A percentile compares a stretch with the other conserved stretches of the same genome.
Conservation (phyloP, 805 yeast species). For the Myxozyma udenii region DNA sequence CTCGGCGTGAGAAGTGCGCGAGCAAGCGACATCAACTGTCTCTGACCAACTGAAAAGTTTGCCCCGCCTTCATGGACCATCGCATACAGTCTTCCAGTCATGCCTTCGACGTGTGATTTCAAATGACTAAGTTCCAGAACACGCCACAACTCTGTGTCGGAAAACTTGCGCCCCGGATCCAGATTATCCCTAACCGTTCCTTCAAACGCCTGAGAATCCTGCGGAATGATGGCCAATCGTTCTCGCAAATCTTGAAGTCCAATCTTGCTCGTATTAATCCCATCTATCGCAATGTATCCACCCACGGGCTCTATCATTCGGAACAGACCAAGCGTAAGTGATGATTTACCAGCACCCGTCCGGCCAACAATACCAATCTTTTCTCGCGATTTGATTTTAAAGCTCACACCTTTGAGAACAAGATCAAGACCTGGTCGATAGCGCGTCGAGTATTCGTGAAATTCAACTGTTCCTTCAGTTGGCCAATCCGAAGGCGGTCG, state of each 20-base stretch:
- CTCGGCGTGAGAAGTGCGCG: conserved; percentile 75
- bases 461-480: conserved; percentile 58
- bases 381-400: conserved; percentile 66
- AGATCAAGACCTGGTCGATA: conserved; percentile 76
- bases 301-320: conserved; percentile 73
- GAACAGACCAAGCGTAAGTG: conserved; percentile 78
- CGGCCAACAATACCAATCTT: conserved; percentile 95
- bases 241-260: conserved; percentile 78
- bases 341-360: conserved; percentile 94
- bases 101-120: conserved; percentile 56
- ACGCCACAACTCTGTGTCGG: conserved; percentile 76
- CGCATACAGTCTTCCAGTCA: conserved; percentile 57
- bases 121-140: conserved; percentile 76
- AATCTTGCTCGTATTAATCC: conserved; percentile 57
- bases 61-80: conserved; percentile 71
- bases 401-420: conserved; percentile 63
- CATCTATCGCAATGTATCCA: conserved; percentile 70
- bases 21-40: conserved; percentile 78
- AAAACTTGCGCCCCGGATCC: conserved; percentile 68
- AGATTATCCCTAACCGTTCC: conserved; percentile 81
- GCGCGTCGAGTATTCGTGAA: conserved; percentile 72
- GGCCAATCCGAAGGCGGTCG: conserved; percentile 80
- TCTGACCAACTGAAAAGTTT: conserved; percentile 81
- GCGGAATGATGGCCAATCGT: conserved; percentile 80
- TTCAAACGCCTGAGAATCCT: conserved; percentile 87